Conservation (phyloP, 306 rosid genomes). For the Cajanus cajan region DNA sequence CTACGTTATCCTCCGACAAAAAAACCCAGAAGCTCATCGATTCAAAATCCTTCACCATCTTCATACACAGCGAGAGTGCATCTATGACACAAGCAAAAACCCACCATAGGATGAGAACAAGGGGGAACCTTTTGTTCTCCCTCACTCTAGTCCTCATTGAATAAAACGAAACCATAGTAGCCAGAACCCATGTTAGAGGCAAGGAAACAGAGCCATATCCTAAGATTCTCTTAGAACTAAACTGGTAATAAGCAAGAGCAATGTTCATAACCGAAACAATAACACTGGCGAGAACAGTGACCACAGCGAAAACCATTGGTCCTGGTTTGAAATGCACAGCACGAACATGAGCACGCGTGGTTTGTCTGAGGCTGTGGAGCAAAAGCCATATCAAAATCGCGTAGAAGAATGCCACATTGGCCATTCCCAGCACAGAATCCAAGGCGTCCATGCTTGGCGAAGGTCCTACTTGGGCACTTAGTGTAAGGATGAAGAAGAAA, state of each 20-base stretch:
- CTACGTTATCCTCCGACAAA: conserved; percentile 50
- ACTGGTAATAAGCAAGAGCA: conserved; percentile 46
- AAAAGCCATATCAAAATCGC: conserved; percentile 58
- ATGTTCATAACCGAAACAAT: conserved; percentile 46
- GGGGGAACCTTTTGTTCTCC: conserved; percentile 50
- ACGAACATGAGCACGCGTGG: conserved; percentile 9
- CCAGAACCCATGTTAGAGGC: conserved; percentile 61
- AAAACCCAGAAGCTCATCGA: conserved; percentile 32
- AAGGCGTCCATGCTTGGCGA: conserved; percentile 12
- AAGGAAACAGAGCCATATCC: conserved; percentile 31
- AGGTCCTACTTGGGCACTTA: background rate
- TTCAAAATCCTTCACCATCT: conserved; percentile 30
- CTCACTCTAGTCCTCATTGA: conserved; percentile 32
- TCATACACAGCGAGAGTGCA: conserved; percentile 33
- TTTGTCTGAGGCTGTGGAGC: conserved; percentile 39
- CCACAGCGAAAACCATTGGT: conserved; percentile 7
- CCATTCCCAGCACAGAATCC: conserved; percentile 39
- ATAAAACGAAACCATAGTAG: conserved; percentile 46
- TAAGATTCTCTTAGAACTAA: conserved; percentile 22
- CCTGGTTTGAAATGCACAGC: background rate
- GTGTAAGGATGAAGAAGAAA: background rate
- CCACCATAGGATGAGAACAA: conserved; percentile 75
- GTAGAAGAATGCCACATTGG: conserved; percentile 51
- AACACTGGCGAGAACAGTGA: conserved; percentile 37
- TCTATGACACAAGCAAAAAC: conserved; percentile 32